Evolutionary conservation across 345 rosid species (phyloP).

Genomic region (Arabis alpina): DNA sequence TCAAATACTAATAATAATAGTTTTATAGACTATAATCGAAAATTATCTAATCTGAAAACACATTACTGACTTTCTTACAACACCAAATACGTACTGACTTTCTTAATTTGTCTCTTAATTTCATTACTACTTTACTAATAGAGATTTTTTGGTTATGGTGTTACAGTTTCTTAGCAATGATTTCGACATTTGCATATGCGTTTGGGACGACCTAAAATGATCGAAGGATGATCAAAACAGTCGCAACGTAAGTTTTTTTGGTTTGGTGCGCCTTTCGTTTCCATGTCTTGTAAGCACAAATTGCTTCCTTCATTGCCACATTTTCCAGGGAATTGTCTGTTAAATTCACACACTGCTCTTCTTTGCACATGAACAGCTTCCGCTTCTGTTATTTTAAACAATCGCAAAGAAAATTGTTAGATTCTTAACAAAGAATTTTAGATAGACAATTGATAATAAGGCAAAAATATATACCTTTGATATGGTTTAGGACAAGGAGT

Average conservation of each 20-base stretch:
- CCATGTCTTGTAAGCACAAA: background rate
- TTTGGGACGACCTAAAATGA: slow-evolving; percentile 9
- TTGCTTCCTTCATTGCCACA: slow-evolving; percentile 28
- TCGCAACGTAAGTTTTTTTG: slow-evolving; percentile 1
- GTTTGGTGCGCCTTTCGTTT: background rate
- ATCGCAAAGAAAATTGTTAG: background rate
- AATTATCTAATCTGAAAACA: slow-evolving; percentile 3
- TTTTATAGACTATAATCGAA: too few relatives aligned
- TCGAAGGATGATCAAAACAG: slow-evolving; percentile 28
- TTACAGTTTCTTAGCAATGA: slow-evolving; percentile 7
- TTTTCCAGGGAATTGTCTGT: slow-evolving; percentile 26
- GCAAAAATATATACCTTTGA: slow-evolving; percentile 17
- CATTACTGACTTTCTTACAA: slow-evolving; percentile 21
- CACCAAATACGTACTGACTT: background rate
- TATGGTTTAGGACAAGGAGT: slow-evolving; percentile 4
- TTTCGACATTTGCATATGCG: slow-evolving; percentile 34
- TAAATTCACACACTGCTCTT: slow-evolving; percentile 11
- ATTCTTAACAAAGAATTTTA: background rate
- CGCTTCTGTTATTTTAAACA: slow-evolving; percentile 8
- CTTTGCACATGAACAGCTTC: background rate
- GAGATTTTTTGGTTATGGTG: slow-evolving; percentile 13
- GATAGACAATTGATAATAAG: background rate
- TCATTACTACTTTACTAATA: background rate
- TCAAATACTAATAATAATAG: too few relatives aligned
- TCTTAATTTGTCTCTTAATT: slow-evolving; percentile 1